Evolutionary conservation across 305 asterid species (phyloP).

Genomic region (Fraxinus paxiana): DNA sequence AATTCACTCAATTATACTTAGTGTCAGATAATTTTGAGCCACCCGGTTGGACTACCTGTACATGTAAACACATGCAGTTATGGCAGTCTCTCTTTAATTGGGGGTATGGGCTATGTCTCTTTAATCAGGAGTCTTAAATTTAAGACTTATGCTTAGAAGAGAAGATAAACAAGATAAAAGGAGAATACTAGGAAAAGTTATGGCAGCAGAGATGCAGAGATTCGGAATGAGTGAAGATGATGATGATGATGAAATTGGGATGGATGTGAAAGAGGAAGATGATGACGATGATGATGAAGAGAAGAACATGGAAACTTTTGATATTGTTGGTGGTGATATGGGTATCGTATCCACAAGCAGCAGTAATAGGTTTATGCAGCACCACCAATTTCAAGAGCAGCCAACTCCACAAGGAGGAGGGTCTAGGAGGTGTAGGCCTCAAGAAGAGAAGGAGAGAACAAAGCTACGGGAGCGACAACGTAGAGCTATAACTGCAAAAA

Average conservation of each 20-base stretch:
- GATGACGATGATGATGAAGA: constrained; percentile 57
- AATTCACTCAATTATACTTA: background rate
- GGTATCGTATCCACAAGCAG: constrained; percentile 51
- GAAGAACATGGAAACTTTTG: constrained; percentile 42
- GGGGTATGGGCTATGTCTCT: constrained; percentile 21
- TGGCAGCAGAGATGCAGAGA: constrained; percentile 73
- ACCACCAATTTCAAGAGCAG: constrained; percentile 69
- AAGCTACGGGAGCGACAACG: constrained; percentile 94
- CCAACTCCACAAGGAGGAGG: constrained; percentile 74
- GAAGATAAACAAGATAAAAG: constrained; percentile 26
- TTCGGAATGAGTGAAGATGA: constrained; percentile 78
- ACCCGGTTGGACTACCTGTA: constrained; percentile 5
- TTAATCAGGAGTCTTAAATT: constrained; percentile 12
- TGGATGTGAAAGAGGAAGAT: constrained; percentile 91
- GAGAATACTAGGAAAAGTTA: constrained; percentile 26
- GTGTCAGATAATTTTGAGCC: constrained; percentile 18
- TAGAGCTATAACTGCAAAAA: constrained; percentile 94
- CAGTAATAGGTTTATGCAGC: constrained; percentile 48
- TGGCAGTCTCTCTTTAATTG: background rate
- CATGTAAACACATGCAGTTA: constrained; percentile 9
- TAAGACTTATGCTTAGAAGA: constrained; percentile 24
- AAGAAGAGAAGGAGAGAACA: constrained; percentile 96
- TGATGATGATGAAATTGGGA: constrained; percentile 89
- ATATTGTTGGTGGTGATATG: constrained; percentile 48
- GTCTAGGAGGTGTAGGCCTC: constrained; percentile 81